phyloP scores from a whole-genome alignment of 176 grass and related monocot species.

The Avena eriantha region DNA sequence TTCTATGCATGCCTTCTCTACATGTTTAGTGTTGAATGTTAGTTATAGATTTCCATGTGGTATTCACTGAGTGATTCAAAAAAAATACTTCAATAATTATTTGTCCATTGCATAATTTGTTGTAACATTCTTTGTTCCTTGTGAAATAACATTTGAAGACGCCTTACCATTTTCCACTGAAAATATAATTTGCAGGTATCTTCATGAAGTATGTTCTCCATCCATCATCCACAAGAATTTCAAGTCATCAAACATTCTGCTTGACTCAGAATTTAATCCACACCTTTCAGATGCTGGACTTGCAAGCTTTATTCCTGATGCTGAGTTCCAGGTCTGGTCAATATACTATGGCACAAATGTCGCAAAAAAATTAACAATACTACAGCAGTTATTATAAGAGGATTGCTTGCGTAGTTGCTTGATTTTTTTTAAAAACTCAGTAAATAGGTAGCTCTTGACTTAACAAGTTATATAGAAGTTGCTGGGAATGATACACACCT shows the following conservation, averaged over 20 bases:
- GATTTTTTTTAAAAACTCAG: neutral
- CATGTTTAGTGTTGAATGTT: conserved; percentile 16
- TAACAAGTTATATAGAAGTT: conserved; percentile 13
- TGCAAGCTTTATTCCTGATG: conserved; percentile 68
- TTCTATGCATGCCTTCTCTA: neutral
- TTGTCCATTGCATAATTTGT: conserved; percentile 8
- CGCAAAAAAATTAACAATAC: neutral
- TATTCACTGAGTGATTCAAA: neutral
- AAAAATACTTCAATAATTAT: conserved; percentile 2
- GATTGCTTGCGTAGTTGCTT: conserved; percentile 20
- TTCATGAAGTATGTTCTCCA: conserved; percentile 88
- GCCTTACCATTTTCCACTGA: conserved; percentile 32
- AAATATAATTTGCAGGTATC: conserved; percentile 62
- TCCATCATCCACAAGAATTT: conserved; percentile 91
- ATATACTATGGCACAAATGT: conserved; percentile 5
- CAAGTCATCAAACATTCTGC: conserved; percentile 94
- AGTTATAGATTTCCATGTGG: neutral
- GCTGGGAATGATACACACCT: neutral
- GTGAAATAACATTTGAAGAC: conserved; percentile 16
- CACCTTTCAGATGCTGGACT: conserved; percentile 87
- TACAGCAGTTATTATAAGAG: neutral
- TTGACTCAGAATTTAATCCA: conserved; percentile 79
- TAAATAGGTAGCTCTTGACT: conserved; percentile 22
- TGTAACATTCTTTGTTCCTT: conserved; percentile 10
- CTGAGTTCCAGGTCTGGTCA: conserved; percentile 72